phyloP scores from a whole-genome alignment of 768 basidiomycete species.

The Galerina marginata region DNA sequence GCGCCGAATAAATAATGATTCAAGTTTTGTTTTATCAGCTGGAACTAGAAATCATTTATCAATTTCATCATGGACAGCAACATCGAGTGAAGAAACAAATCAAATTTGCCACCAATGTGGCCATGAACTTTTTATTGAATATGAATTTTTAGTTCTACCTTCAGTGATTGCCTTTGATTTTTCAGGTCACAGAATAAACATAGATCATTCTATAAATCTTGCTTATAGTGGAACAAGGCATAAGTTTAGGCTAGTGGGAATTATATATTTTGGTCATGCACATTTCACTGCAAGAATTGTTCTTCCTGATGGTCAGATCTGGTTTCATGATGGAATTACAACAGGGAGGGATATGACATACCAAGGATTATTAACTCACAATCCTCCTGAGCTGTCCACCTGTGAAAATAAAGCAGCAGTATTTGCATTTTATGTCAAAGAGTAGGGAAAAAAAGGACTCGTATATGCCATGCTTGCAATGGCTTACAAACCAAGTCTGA shows the following conservation, averaged over 20 bases:
- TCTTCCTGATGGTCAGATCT: constrained; percentile 15
- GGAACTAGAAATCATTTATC: too few species aligned
- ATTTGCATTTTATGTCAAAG: too few species aligned
- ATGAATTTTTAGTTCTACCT: not conserved
- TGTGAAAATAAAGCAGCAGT: too few species aligned
- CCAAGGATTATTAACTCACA: not conserved
- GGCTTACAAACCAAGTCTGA: too few species aligned
- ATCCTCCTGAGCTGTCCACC: not conserved
- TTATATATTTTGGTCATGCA: constrained; percentile 23
- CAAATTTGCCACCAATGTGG: not conserved
- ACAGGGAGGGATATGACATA: constrained; percentile 6
- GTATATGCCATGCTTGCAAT: too few species aligned
- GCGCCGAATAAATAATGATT: too few species aligned
- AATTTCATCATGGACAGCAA: too few species aligned
- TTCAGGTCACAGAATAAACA: not conserved
- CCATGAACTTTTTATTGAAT: too few species aligned
- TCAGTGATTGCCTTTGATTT: not conserved
- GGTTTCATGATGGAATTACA: constrained; percentile 29
- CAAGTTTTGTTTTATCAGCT: too few species aligned
- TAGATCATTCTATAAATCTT: not conserved
- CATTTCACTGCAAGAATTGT: constrained; percentile 24
- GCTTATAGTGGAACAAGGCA: not conserved
- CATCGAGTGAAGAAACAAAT: not conserved
- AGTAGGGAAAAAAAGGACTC: too few species aligned
- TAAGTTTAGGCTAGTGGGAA: constrained; percentile 15